A percentile compares a stretch with the other conserved stretches of the same genome.
Conservation (phyloP, 1,284 basidiomycete species). For the Apiotrichum veenhuisii region DNA sequence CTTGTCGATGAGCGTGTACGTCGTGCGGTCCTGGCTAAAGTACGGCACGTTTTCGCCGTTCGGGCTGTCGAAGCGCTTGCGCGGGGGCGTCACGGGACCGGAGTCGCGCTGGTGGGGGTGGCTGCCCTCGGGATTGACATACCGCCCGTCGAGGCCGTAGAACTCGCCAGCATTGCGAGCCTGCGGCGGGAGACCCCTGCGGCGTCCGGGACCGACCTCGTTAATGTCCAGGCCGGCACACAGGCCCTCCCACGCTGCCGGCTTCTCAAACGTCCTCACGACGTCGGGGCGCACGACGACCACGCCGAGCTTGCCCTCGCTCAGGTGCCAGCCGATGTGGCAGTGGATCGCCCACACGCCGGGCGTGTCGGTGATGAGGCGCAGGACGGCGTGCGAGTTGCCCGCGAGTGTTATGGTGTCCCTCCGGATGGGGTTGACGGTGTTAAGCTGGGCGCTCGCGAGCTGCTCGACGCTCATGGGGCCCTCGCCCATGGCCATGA, state of each 20-base stretch:
- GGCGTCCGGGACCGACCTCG: not conserved
- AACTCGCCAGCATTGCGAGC: not conserved
- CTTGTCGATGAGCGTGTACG: not conserved
- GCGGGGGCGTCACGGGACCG: no score
- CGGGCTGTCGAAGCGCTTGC: not conserved
- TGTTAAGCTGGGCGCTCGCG: not conserved
- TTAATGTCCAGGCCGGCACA: not conserved
- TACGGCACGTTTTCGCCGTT: not conserved
- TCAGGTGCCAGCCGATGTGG: conserved; percentile 29
- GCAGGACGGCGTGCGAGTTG: conserved; percentile 22
- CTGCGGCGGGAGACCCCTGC: not conserved
- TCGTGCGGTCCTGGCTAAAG: not conserved
- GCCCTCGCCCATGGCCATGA: conserved; percentile 41
- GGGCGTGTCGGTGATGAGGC: conserved; percentile 23
- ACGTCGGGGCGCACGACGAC: conserved; percentile 3
- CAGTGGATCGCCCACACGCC: conserved; percentile 31
- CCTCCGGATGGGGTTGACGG: conserved; percentile 43
- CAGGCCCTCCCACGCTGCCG: conserved; percentile 1
- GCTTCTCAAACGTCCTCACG: not conserved
- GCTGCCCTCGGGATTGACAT: not conserved
- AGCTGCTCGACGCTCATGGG: conserved; percentile 20
- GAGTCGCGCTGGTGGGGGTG: not conserved
- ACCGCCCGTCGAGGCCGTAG: no score
- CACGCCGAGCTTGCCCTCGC: conserved; percentile 17
- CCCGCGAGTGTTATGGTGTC: conserved; percentile 42